Base-by-base conservation (phyloP, 2,329 filamentous ascomycete species). In the Ascochyta rabiei region DNA sequence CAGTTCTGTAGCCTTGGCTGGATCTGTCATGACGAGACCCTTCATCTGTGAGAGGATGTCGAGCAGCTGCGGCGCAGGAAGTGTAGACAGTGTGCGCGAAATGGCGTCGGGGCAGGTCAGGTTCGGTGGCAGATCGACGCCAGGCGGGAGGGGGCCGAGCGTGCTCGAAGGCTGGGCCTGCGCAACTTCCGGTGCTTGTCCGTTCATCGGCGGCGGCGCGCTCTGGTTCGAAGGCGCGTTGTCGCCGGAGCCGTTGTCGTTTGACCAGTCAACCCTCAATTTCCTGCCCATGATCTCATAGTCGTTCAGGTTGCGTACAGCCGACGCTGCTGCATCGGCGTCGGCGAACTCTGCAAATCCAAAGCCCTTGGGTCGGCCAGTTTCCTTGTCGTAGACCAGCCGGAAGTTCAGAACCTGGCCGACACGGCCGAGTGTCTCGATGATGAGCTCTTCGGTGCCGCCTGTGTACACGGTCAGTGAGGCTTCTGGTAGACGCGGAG, bases 31-130 rank as follows among this genome's bases (percentile, higher is more conserved):
- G n/a, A 91, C 91, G 12, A 98, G 82, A 3, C 87, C 85, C 77
- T 98, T 98, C 90, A 98, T 96, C 75, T 98, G 93, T 8, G 88
- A 87, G 56, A 99, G 85, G 53, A 97, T 93, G 64, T 97, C 93
- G 64, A 98, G 89, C 2, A 99, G 86, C 74, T 98, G 93, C 6
- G 90, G 85, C 0, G 93, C 88, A 0, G 93, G 91, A 0, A 98
- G 84, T 3, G 91, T 91, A 58, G 89, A 88, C 60, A 99, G 86
- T 0, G 93, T 97, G 66, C 90, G 87, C 5, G 92, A 96, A 71
- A 99, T 97, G 60, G 92, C 90, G 71, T 98, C 95, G 21, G 90
- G 88, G 64, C 90, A 93, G 50, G 86, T 91, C 51, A 97, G 83
- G 48, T 91, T 90, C 0, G 90, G 86, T 3, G 91, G 90, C 1